Percentiles rank a stretch among this genome's conserved stretches.
Evolutionary conservation across 345 rosid genomes (phyloP).

Genomic region (Pelargonium nanum): DNA sequence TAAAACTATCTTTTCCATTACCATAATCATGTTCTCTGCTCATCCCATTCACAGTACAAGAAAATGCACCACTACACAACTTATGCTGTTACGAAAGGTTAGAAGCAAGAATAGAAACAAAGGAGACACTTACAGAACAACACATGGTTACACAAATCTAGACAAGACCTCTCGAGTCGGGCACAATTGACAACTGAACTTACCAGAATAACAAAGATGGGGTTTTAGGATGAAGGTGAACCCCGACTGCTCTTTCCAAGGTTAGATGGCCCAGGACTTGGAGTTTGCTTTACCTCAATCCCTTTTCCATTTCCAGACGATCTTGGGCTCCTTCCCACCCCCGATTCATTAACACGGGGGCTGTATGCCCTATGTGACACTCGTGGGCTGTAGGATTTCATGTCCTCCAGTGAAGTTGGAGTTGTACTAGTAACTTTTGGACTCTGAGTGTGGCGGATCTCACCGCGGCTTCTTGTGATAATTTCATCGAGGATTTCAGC

Average conservation of each 20-base stretch:
- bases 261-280: conserved; percentile 45
- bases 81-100: not conserved
- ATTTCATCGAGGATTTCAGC: conserved; percentile 60
- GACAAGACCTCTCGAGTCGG: conserved; percentile 49
- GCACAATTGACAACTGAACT: conserved; percentile 20
- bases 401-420: conserved; percentile 24
- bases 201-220: not conserved
- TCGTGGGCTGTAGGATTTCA: conserved; percentile 35
- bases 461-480: conserved; percentile 66
- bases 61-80: too few relatives aligned
- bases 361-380: conserved; percentile 28
- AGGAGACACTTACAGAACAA: not conserved
- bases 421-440: conserved; percentile 47
- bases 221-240: conserved; percentile 27
- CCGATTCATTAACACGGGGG: conserved; percentile 24
- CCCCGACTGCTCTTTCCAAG: conserved; percentile 24
- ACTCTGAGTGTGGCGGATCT: conserved; percentile 43
- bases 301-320: conserved; percentile 26
- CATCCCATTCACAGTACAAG: too few relatives aligned
- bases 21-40: too few relatives aligned
- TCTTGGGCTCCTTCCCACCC: conserved; percentile 18
- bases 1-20: too few relatives aligned
- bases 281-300: conserved; percentile 22
- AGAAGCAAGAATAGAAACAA: conserved; percentile 6
- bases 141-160: conserved; percentile 12